A percentile compares a stretch with the other conserved stretches of the same genome.
These are phyloP conservation scores for Ascochyta fabae DNA, from an alignment of 2,329 filamentous ascomycete species.

Conservation along the genomic window DNA sequence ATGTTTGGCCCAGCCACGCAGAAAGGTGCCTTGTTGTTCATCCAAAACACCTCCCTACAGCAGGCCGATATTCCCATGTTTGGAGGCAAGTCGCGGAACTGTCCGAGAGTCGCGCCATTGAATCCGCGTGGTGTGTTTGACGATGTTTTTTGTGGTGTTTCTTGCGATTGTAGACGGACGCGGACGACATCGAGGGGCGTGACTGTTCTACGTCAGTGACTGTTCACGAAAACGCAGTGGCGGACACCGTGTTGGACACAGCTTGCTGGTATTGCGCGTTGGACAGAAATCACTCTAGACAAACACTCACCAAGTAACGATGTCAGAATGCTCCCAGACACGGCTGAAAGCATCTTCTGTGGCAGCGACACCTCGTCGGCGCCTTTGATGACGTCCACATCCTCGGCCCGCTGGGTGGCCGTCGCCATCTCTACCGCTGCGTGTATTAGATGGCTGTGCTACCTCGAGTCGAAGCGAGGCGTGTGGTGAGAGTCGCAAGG, in stretches of 20 bases:
- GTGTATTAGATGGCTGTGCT: constrained; percentile 27
- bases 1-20: constrained; percentile 73
- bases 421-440: constrained; percentile 34
- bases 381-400: constrained; percentile 50
- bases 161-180: constrained; percentile 90
- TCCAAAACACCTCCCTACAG: constrained; percentile 96
- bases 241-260: constrained; percentile 11
- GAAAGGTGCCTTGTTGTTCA: constrained; percentile 81
- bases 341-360: constrained; percentile 95
- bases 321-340: constrained; percentile 87
- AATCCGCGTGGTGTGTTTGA: constrained; percentile 56
- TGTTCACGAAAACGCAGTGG: not conserved
- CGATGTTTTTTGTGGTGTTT: constrained; percentile 57
- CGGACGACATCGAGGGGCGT: constrained; percentile 97
- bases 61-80: constrained; percentile 93
- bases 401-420: constrained; percentile 45
- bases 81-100: constrained; percentile 73
- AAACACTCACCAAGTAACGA: constrained; percentile 76
- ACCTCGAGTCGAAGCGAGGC: constrained; percentile 39
- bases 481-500: constrained; percentile 29
- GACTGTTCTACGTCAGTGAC: constrained; percentile 60
- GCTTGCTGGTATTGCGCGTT: not conserved
- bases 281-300: not conserved
- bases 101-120: constrained; percentile 41
- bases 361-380: constrained; percentile 74